These are phyloP conservation scores for Coemansia sp. DNA, from an alignment of 192 early-diverging fungal species.

Conservation along the genomic window DNA sequence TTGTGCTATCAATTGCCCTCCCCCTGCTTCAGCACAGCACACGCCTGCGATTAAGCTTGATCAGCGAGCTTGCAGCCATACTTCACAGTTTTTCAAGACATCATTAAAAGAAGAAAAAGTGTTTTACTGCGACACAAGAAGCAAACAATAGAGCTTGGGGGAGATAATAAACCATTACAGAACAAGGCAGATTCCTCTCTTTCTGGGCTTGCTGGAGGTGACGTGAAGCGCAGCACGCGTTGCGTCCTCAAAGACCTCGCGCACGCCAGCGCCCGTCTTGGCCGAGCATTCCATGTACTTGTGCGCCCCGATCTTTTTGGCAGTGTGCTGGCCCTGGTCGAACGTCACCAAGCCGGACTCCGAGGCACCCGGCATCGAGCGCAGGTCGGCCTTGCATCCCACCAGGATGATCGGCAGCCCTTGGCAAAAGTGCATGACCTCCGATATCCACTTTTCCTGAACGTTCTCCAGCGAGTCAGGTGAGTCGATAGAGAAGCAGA, in stretches of 20 bases:
- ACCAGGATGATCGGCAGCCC: slow-evolving; percentile 30
- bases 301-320: slow-evolving; percentile 80
- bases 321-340: slow-evolving; percentile 65
- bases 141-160: slow-evolving; percentile 6
- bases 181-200: slow-evolving; percentile 41
- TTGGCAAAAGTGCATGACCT: slow-evolving; percentile 25
- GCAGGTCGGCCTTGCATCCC: slow-evolving; percentile 52
- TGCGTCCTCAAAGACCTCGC: slow-evolving; percentile 65
- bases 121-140: slow-evolving; percentile 6
- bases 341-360: slow-evolving; percentile 55
- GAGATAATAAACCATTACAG: slow-evolving; percentile 23
- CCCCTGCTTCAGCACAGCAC: too few relatives aligned
- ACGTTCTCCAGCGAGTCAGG: slow-evolving; percentile 82
- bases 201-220: slow-evolving; percentile 37
- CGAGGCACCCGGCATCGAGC: slow-evolving; percentile 15
- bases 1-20: too few relatives aligned
- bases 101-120: slow-evolving; percentile 14
- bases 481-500: slow-evolving; percentile 88
- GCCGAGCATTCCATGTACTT: slow-evolving; percentile 88
- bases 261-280: slow-evolving; percentile 30
- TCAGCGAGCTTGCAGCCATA: too few relatives aligned
- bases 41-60: too few relatives aligned
- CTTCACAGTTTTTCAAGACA: too few relatives aligned
- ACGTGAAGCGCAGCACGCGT: slow-evolving; percentile 77
- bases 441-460: slow-evolving; percentile 43